Base-by-base conservation (phyloP, 495 filamentous ascomycete species). In the Corynascus novoguineensis region DNA sequence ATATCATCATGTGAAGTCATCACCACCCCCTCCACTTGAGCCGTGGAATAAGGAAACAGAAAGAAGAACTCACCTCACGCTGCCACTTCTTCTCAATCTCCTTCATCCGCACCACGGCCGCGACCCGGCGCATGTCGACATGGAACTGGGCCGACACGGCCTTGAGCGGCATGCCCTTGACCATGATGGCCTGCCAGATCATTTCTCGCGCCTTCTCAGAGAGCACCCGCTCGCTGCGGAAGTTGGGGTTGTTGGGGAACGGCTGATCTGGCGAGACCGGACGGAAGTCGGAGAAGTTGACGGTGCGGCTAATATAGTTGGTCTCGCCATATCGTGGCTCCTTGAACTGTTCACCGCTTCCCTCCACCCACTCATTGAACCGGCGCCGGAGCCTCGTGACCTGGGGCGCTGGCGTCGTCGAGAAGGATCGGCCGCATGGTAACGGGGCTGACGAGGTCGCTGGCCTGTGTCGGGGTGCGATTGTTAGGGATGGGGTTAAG, bases 51-150 rank as follows among this genome's bases (percentile, higher is more conserved):
- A 63, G 53, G 55, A 28, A 41, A 46, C 47, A 48, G 52, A 59
- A 67, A 61, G 57, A 52, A 49, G 67, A 58, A 67, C 71, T 72
- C 50, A 96, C 93, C 79, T 88, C 76, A 57, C 78, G 67, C 55
- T 78, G 66, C 88, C 83, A 89, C 54, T 84, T 73, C 72, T 87
- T 89, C 75, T 97, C 92, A 57, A 97, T 72, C 64, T 87, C 84
- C 69, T 92, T 93, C 65, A 98, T 74, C 58, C 93, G 75, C 19
- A 96, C 86, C 27, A 97, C 88, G 25, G 93, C 93, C 8, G 83
- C 95, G 21, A 98, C 87, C 52, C 93, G 81, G 60, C 86, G 81
- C 75, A 97, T 87, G 58, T 92, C 90, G 10, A 98, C 86, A 15
- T 81, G 80, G 48, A 88, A 74, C 57, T 86, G 78, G 2, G 84